phyloP scores from a whole-genome alignment of 129 eudicot genomes.

The Tagetes erecta region DNA sequence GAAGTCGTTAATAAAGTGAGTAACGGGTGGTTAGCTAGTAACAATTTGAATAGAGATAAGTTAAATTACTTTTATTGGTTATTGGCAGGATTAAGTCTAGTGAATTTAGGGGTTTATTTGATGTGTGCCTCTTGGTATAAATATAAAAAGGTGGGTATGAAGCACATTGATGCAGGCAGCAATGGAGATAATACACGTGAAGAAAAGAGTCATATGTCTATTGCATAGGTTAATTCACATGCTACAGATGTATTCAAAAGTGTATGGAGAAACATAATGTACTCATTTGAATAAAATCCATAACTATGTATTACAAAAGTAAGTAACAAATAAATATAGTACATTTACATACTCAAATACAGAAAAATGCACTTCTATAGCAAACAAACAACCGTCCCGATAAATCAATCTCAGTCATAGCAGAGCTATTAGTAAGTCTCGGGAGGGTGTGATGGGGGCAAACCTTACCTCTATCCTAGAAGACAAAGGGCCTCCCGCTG shows the following conservation, averaged over 20 bases:
- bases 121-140: conserved; percentile 74
- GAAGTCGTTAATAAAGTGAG: conserved; percentile 71
- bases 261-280: conserved; percentile 16
- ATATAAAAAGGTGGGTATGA: conserved; percentile 52
- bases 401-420: too few relatives aligned
- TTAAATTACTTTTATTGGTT: conserved; percentile 71
- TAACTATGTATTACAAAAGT: conserved; percentile 11
- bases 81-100: conserved; percentile 54
- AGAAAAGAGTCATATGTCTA: conserved; percentile 34
- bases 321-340: not conserved
- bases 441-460: too few relatives aligned
- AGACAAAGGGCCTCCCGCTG: too few relatives aligned
- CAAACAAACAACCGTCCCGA: too few relatives aligned
- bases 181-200: conserved; percentile 21
- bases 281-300: conserved; percentile 7
- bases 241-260: conserved; percentile 17
- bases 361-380: not conserved
- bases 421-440: too few relatives aligned
- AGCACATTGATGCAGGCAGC: conserved; percentile 32
- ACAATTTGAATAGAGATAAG: conserved; percentile 66
- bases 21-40: conserved; percentile 73
- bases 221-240: conserved; percentile 23
- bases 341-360: not conserved
- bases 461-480: too few relatives aligned
- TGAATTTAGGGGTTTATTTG: conserved; percentile 68